Conservation (phyloP, 352 stramenopile genomes). For the Halophytophthora batemanensis region DNA sequence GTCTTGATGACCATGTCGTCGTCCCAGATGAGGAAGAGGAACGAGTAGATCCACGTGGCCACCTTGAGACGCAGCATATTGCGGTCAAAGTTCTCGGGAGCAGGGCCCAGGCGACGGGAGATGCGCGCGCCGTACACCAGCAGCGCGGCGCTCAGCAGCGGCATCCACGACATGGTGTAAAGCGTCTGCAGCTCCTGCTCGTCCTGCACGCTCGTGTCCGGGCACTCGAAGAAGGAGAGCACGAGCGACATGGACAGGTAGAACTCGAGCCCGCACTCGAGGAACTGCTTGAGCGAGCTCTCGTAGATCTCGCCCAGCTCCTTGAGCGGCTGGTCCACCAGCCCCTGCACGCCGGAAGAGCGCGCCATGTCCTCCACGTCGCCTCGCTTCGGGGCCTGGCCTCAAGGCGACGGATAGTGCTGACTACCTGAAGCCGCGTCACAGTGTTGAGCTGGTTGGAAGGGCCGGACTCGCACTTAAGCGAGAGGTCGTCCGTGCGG, state of each 20-base stretch:
- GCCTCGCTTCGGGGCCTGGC: too few relatives aligned
- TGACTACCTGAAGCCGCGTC: constrained; percentile 7
- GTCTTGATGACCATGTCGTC: constrained; percentile 71
- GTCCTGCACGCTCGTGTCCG: constrained; percentile 39
- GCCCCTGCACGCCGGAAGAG: constrained; percentile 15
- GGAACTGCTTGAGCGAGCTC: constrained; percentile 59
- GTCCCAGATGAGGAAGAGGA: constrained; percentile 64
- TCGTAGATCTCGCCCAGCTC: constrained; percentile 38
- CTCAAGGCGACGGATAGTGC: too few relatives aligned
- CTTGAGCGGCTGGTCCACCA: constrained; percentile 38
- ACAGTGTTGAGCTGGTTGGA: neutral
- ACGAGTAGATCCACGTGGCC: constrained; percentile 58
- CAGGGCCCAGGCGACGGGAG: constrained; percentile 33
- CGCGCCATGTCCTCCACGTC: too few relatives aligned
- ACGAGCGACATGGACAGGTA: constrained; percentile 70
- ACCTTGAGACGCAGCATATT: constrained; percentile 74
- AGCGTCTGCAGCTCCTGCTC: constrained; percentile 73
- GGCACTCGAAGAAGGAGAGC: constrained; percentile 70
- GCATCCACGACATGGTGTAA: constrained; percentile 61
- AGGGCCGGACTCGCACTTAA: neutral
- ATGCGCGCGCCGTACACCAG: constrained; percentile 61
- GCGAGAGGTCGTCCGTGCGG: neutral
- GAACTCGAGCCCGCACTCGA: constrained; percentile 61
- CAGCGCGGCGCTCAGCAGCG: constrained; percentile 33
- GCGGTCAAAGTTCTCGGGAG: constrained; percentile 56